Evolutionary conservation across 805 yeast genomes (phyloP), one percentile per base, ranked within the genome.

Genomic region (Teunomyces lycoperdinae): DNA sequence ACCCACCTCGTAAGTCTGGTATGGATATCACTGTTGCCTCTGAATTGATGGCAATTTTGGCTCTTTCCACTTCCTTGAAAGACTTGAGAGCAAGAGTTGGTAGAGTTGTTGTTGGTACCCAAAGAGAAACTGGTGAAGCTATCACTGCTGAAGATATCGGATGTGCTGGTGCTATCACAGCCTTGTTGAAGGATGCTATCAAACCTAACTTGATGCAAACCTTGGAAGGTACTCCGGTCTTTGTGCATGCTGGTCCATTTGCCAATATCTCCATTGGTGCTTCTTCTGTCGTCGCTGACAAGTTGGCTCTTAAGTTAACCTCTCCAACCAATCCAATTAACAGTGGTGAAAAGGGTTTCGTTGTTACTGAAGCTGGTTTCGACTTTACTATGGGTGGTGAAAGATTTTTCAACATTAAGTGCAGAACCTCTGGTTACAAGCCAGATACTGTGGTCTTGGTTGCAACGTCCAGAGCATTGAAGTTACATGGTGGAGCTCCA

Each of bases 371-470:
- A 70, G 97, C 98, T 34, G 99, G 99, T 45, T 92, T 92, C 72
- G 98, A 92, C 70, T 92, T 94, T 77, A 92, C 97, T 43, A 92
- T 92, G 98, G 99, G 99, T 56, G 98, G 98, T 58, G 99, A 92
- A 76, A 81, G 98, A 62, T 92, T 92, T 73, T 81, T 92, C 71
- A 89, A 92, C 75, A 92, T 92, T 68, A 92, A 92, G 74, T 90
- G 97, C 69, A 84, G 98, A 66, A 79, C 96, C 14, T 86, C 95
- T 34, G 97, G 96, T 4, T 77, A 87, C 49, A 71, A 77, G 34
- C 98, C 98, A 33, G 95, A 91, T 65, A 87, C 87, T 34, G 92
- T 92, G 47, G 96, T 92, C 39, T 81, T 92, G 58, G 98, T 92
- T 49, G 97, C 97, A 33, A 92, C 98, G 30, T 94, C 92, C 3